Evolutionary conservation across 352 stramenopile genomes (phyloP).

Genomic region (Phytophthora pinifolia): DNA sequence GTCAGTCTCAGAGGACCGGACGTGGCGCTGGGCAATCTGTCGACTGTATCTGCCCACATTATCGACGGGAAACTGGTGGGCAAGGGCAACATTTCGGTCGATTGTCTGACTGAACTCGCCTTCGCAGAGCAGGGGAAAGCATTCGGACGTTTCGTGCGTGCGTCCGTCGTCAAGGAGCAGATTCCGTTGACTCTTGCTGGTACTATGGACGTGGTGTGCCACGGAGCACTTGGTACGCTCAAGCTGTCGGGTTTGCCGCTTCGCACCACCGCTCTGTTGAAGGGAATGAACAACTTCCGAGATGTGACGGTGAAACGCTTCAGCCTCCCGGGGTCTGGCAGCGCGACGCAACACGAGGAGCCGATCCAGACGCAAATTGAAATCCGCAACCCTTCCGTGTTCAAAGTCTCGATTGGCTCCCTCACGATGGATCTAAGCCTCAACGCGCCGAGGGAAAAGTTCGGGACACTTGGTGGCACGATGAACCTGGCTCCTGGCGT

Average conservation of each 20-base stretch:
- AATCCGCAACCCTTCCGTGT: conserved; percentile 73
- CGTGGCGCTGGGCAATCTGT: conserved; percentile 47
- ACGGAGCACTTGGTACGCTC: conserved; percentile 65
- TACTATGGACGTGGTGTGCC: conserved; percentile 58
- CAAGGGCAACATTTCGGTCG: conserved; percentile 71
- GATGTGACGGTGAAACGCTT: conserved; percentile 67
- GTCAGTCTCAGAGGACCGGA: conserved; percentile 50
- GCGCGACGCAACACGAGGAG: conserved; percentile 39
- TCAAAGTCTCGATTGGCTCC: conserved; percentile 60
- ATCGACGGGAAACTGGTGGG: conserved; percentile 53
- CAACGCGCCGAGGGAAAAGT: conserved; percentile 34
- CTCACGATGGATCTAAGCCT: conserved; percentile 58
- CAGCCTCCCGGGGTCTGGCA: conserved; percentile 47
- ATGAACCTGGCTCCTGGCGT: conserved; percentile 58
- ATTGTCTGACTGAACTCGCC: conserved; percentile 49
- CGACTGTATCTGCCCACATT: conserved; percentile 54
- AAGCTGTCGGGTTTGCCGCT: conserved; percentile 55
- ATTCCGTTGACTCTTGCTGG: conserved; percentile 51
- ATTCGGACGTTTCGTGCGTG: conserved; percentile 72
- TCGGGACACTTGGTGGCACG: conserved; percentile 45
- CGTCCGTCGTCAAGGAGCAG: conserved; percentile 53
- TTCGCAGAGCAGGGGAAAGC: conserved; percentile 42
- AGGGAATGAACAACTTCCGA: conserved; percentile 67
- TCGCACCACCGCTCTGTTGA: conserved; percentile 37
- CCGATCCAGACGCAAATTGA: conserved; percentile 57